phyloP scores from a whole-genome alignment of 176 grass and related monocot genomes.

The Tillandsia leiboldiana region DNA sequence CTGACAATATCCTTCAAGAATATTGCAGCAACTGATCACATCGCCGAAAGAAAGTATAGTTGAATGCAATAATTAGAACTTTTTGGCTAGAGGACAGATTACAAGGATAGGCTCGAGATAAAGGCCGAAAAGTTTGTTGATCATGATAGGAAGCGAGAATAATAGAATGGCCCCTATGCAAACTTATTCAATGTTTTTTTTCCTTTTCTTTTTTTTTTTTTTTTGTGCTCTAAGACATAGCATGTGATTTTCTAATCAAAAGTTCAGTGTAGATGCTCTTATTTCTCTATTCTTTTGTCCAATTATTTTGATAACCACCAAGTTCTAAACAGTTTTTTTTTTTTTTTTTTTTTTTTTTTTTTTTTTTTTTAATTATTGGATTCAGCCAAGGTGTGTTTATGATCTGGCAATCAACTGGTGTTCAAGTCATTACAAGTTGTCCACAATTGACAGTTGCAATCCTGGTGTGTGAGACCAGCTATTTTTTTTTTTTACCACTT shows the following conservation, averaged over 20 bases:
- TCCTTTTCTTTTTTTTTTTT: not conserved
- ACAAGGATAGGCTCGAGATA: not conserved
- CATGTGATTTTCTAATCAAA: not conserved
- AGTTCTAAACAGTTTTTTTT: no score
- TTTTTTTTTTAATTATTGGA: no score
- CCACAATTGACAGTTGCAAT: no score
- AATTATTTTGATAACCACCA: no score
- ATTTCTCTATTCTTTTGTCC: no score
- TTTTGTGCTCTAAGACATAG: not conserved
- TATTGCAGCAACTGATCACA: not conserved
- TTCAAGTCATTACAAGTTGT: no score
- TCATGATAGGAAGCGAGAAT: not conserved
- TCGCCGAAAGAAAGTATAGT: not conserved
- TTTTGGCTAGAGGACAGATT: not conserved
- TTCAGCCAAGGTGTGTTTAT: no score
- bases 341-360: no score
- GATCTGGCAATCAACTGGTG: no score
- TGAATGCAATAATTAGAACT: not conserved
- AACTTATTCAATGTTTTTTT: not conserved
- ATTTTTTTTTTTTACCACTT: no score
- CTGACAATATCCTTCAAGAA: not conserved
- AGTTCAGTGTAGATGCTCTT: no score
- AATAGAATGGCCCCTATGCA: not conserved
- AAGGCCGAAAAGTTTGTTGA: not conserved
- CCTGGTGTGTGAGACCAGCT: no score